Percentiles rank a stretch among this genome's conserved stretches.
phyloP scores from a whole-genome alignment of 495 filamentous ascomycete species.

The Pyronema omphalodes region DNA sequence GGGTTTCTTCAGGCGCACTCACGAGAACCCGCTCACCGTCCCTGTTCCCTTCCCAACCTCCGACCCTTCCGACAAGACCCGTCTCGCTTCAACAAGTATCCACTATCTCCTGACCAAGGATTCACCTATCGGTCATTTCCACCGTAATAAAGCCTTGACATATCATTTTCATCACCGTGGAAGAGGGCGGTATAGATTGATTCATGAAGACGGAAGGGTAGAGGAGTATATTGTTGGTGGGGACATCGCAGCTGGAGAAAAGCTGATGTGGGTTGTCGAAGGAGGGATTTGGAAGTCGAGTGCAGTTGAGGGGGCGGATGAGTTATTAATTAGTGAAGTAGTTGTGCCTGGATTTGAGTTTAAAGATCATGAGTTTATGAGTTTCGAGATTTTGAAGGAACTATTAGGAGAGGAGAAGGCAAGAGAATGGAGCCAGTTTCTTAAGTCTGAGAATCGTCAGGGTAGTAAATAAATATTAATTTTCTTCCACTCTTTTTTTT shows the following conservation, averaged over 20 bases:
- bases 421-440: neutral
- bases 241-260: constrained; percentile 37
- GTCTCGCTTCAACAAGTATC: constrained; percentile 36
- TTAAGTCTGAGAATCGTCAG: neutral
- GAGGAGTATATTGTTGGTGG: constrained; percentile 46
- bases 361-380: constrained; percentile 44
- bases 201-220: constrained; percentile 36
- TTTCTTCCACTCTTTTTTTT: too few relatives aligned
- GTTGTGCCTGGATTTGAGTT: constrained; percentile 50
- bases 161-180: constrained; percentile 44
- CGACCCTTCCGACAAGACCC: constrained; percentile 8
- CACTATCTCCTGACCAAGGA: constrained; percentile 43
- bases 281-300: constrained; percentile 46
- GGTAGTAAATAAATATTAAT: too few relatives aligned
- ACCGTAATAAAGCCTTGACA: constrained; percentile 39
- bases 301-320: constrained; percentile 31
- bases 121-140: constrained; percentile 38
- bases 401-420: constrained; percentile 29
- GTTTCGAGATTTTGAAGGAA: constrained; percentile 26
- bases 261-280: constrained; percentile 49
- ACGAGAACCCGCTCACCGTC: constrained; percentile 34
- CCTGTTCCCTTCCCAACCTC: constrained; percentile 32
- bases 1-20: constrained; percentile 46
- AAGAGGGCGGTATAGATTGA: constrained; percentile 41
- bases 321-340: constrained; percentile 46